A percentile compares a stretch with the other conserved stretches of the same genome.
Conservation (phyloP, 2,329 filamentous ascomycete species). For the Periconia digitata region DNA sequence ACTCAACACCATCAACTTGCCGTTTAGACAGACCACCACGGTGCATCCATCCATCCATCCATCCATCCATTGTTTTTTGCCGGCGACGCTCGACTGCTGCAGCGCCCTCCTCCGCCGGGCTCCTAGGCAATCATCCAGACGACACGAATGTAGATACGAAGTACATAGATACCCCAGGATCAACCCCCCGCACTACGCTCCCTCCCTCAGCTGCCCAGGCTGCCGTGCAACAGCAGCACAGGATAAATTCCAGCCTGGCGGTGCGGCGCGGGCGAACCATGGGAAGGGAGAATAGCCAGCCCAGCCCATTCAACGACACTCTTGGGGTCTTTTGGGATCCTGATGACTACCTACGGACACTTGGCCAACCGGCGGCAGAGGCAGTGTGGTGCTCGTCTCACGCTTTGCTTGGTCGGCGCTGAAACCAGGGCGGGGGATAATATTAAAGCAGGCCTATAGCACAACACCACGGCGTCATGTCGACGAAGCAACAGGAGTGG, state of each 20-base stretch:
- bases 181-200: conserved; percentile 2
- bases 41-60: neutral
- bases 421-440: too few species aligned
- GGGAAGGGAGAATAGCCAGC: too few species aligned
- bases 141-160: neutral
- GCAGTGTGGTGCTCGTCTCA: too few species aligned
- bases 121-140: neutral
- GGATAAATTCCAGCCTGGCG: conserved; percentile 11
- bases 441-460: too few species aligned
- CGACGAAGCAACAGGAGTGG: neutral
- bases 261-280: neutral
- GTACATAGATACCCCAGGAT: conserved; percentile 1
- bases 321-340: too few species aligned
- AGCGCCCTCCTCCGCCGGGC: neutral
- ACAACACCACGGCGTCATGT: neutral
- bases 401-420: neutral
- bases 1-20: neutral
- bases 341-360: too few species aligned
- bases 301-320: too few species aligned
- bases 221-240: conserved; percentile 5
- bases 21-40: neutral
- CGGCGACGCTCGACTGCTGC: neutral
- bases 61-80: neutral
- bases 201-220: conserved; percentile 1
- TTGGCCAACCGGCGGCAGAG: too few species aligned